Conservation (phyloP, 1,284 basidiomycete species). For the Papiliotrema fonsecae region DNA sequence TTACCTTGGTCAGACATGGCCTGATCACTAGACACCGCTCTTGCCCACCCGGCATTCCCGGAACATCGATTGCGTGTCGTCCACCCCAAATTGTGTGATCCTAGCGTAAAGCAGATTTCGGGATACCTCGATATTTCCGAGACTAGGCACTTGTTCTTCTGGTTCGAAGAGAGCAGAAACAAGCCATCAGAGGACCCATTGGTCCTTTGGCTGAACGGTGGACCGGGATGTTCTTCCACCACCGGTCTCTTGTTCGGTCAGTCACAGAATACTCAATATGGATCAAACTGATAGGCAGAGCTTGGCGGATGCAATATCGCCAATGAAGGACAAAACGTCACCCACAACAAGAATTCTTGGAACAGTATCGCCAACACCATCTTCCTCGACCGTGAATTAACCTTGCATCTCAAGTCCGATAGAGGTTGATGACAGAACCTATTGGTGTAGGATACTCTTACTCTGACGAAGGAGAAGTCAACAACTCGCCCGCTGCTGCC, state of each 20-base stretch:
- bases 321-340: slow-evolving; percentile 62
- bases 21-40: slow-evolving; percentile 29
- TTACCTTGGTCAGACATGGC: too few species aligned
- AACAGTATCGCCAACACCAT: slow-evolving; percentile 54
- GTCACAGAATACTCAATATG: background rate
- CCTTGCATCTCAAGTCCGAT: too few species aligned
- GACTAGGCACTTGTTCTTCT: slow-evolving; percentile 55
- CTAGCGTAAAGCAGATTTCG: slow-evolving; percentile 76
- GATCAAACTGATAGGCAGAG: slow-evolving; percentile 43
- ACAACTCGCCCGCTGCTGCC: slow-evolving; percentile 54
- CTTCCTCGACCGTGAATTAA: slow-evolving; percentile 38
- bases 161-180: slow-evolving; percentile 61
- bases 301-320: slow-evolving; percentile 76
- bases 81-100: slow-evolving; percentile 68
- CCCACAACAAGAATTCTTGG: slow-evolving; percentile 72
- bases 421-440: slow-evolving; percentile 53
- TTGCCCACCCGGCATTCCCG: slow-evolving; percentile 66
- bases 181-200: slow-evolving; percentile 72
- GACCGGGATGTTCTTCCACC: slow-evolving; percentile 52
- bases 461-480: slow-evolving; percentile 62
- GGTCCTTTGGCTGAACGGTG: slow-evolving; percentile 80
- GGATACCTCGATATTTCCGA: slow-evolving; percentile 85
- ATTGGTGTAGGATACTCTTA: slow-evolving; percentile 87
- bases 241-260: slow-evolving; percentile 62
- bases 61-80: slow-evolving; percentile 67